Conservation (phyloP, 208 protist genomes). For the Trypanosomatidae sp. region DNA sequence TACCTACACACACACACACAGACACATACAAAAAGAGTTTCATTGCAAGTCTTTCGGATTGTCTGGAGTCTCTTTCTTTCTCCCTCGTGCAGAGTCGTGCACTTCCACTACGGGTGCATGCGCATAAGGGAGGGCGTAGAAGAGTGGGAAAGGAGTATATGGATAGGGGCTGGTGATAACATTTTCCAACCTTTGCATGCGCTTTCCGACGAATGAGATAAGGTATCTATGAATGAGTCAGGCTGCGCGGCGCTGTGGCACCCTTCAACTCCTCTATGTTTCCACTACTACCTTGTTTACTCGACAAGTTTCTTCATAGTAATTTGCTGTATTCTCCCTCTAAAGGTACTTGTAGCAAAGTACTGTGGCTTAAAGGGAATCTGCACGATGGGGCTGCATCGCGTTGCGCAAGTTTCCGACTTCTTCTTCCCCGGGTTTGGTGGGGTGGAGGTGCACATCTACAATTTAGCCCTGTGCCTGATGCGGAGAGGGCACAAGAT, state of each 20-base stretch:
- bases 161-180: background rate
- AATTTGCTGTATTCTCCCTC: background rate
- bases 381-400: constrained; percentile 55
- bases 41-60: constrained; percentile 4
- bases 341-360: background rate
- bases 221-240: background rate
- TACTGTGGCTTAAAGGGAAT: background rate
- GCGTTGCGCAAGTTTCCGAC: constrained; percentile 94
- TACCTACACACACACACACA: constrained; percentile 1
- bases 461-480: constrained; percentile 95
- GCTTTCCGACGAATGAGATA: background rate
- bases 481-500: constrained; percentile 96
- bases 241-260: background rate
- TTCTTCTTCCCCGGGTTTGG: constrained; percentile 99
- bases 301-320: background rate
- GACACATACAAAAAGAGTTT: background rate
- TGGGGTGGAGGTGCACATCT: constrained; percentile 98
- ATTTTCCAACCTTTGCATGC: background rate
- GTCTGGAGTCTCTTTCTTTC: constrained; percentile 3
- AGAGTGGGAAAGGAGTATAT: background rate
- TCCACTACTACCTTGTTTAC: background rate
- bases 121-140: background rate
- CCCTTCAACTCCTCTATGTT: background rate
- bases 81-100: background rate
- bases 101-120: background rate